These are phyloP conservation scores for Termitomyces sp. DNA, from an alignment of 768 basidiomycete genomes.

Conservation along the genomic window DNA sequence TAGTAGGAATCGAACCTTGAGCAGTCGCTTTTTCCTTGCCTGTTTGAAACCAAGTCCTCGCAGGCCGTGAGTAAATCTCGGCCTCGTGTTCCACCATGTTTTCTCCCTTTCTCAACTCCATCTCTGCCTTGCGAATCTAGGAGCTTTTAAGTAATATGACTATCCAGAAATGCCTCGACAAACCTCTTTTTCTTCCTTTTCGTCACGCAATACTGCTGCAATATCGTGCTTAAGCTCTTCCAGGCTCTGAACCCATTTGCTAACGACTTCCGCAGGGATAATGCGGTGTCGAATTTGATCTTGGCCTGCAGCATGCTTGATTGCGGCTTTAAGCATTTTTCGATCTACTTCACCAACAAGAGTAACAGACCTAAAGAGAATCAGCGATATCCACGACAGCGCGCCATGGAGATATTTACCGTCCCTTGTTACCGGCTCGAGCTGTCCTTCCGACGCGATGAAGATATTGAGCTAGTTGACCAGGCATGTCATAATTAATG, in stretches of 20 bases:
- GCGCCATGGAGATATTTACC: constrained; percentile 46
- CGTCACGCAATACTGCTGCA: constrained; percentile 75
- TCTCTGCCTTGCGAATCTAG: constrained; percentile 86
- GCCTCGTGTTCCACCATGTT: constrained; percentile 92
- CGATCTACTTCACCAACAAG: constrained; percentile 95
- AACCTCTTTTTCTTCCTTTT: constrained; percentile 93
- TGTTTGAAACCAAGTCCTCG: constrained; percentile 98
- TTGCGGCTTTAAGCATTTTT: constrained; percentile 92
- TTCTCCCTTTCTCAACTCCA: constrained; percentile 92
- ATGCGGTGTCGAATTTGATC: constrained; percentile 89
- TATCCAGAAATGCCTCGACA: constrained; percentile 2
- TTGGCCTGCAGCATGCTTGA: constrained; percentile 76
- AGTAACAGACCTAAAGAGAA: constrained; percentile 69
- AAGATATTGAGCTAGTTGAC: constrained; percentile 86
- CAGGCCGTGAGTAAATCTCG: constrained; percentile 91
- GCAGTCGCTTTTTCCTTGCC: constrained; percentile 76
- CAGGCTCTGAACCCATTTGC: constrained; percentile 66
- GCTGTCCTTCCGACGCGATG: constrained; percentile 98
- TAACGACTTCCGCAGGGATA: constrained; percentile 68
- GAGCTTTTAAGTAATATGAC: constrained; percentile 4
- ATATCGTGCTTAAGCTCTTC: constrained; percentile 73
- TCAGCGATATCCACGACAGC: background rate
- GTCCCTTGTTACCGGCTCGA: constrained; percentile 87
- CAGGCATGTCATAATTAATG: constrained; percentile 99
- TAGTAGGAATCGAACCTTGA: constrained; percentile 47